Base-by-base conservation (phyloP, 306 rosid species). In the Acacia melanoxylon region DNA sequence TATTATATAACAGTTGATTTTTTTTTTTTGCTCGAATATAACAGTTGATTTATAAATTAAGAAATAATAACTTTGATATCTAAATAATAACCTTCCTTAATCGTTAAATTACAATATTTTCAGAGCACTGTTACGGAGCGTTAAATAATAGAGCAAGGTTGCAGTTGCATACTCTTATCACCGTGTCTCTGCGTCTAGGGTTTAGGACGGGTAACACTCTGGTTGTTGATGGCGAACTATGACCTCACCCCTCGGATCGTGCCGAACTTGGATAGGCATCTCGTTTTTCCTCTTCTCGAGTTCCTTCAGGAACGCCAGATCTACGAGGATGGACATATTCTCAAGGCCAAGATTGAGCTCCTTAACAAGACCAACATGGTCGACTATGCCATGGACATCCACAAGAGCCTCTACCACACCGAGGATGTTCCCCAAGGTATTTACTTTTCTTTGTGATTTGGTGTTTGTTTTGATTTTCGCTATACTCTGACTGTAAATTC, bases 331-430 rank as follows among this genome's bases (percentile, higher is more conserved):
- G 93, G 88, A 68, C 90, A 88, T 85, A 95, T 95, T 82, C 97
- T 95, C 45, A 91, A 93, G 86, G 88, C 92, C 8, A 95, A 95
- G 83, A 93, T 95, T 78, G 97, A 92, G 78, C 97, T 95, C 5
- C 95, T 95, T 51, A 93, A 87, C 91, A 89, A 90, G 81, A 95
- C 99, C 37, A 92, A 92, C 88, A 95, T 95, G 99, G 99, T 95
- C 27, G 99, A 95, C 63, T 95, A 93, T 59, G 96, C 96, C 68
- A 93, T 93, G 99, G 98, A 93, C 85, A 93, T 93, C 81, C 93
- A 93, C 88, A 95, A 95, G 81, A 88, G 90, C 27, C 98, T 95
- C 54, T 92, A 93, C 84, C 97, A 86, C 75, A 91, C 97, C 1
- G 98, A 95, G 52, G 98, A 95, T 5, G 98, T 93, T 0, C 99